Percentiles rank a stretch among this genome's conserved stretches.
Conservation (phyloP, 176 grass and related monocot genomes). For the Cenchrus purpureus region DNA sequence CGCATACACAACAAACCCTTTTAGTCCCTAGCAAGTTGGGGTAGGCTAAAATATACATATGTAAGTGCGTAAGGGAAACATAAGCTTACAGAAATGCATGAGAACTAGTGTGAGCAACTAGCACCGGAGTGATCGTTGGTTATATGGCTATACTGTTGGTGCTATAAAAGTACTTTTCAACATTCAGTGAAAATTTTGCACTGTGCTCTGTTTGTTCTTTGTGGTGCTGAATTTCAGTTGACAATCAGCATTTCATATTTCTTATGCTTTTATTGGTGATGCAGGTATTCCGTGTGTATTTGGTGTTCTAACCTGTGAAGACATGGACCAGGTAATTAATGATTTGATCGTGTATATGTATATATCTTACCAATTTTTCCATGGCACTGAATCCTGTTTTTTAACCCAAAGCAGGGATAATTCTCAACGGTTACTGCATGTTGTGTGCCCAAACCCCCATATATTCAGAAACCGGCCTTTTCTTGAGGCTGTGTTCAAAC, state of each 20-base stretch:
- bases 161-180: not conserved
- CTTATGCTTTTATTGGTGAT: constrained; percentile 19
- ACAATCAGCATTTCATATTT: constrained; percentile 25
- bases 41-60: too few species aligned
- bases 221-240: constrained; percentile 11
- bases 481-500: too few species aligned
- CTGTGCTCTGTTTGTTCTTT: not conserved
- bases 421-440: not conserved
- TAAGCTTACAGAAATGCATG: not conserved
- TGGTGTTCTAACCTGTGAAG: constrained; percentile 97
- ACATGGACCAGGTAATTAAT: constrained; percentile 94
- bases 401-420: not conserved
- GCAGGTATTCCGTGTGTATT: constrained; percentile 89
- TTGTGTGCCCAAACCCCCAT: not conserved
- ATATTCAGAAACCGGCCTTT: too few species aligned
- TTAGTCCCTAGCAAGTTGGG: too few species aligned
- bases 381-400: not conserved
- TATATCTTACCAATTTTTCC: constrained; percentile 1
- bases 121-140: not conserved
- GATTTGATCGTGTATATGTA: not conserved
- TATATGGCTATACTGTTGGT: not conserved
- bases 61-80: not conserved
- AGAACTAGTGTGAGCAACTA: not conserved
- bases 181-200: not conserved
- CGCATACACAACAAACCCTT: too few species aligned